Percentiles rank a stretch among this genome's conserved stretches.
phyloP scores from a whole-genome alignment of 192 early-diverging fungal genomes.

The Backusella mclennaniae region DNA sequence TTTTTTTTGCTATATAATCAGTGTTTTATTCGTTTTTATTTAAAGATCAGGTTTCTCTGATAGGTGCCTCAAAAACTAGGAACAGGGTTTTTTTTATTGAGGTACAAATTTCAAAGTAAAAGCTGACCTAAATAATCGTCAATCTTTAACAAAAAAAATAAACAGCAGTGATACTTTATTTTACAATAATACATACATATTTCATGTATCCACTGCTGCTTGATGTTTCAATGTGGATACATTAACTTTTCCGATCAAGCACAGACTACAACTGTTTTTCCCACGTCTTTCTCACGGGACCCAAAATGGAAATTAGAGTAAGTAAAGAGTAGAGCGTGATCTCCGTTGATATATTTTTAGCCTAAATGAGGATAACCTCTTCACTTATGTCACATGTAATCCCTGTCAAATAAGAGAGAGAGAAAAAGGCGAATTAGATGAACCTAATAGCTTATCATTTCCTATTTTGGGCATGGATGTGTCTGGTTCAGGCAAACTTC shows the following conservation, averaged over 20 bases:
- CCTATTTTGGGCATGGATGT: neutral
- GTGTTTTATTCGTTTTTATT: neutral
- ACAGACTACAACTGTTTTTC: constrained; percentile 12
- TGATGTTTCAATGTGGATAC: neutral
- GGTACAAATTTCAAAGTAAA: neutral
- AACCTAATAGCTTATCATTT: neutral
- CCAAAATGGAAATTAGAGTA: constrained; percentile 5
- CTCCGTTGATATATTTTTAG: neutral
- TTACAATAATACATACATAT: neutral
- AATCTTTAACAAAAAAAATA: neutral
- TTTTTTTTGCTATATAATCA: neutral
- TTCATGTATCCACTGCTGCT: neutral
- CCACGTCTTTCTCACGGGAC: constrained; percentile 21
- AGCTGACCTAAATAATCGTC: neutral
- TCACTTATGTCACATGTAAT: constrained; percentile 4
- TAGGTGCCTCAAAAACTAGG: neutral
- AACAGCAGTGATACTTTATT: neutral
- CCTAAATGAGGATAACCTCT: neutral
- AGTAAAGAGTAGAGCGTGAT: constrained; percentile 11
- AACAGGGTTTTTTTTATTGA: neutral
- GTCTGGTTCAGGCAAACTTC: neutral
- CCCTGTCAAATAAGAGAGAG: constrained; percentile 15
- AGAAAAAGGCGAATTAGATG: neutral
- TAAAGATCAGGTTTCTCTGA: neutral
- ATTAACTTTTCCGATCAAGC: neutral